Conservation (phyloP, 1,139 yeast genomes). For the Hyphopichia wangnamkhiaoensis region DNA sequence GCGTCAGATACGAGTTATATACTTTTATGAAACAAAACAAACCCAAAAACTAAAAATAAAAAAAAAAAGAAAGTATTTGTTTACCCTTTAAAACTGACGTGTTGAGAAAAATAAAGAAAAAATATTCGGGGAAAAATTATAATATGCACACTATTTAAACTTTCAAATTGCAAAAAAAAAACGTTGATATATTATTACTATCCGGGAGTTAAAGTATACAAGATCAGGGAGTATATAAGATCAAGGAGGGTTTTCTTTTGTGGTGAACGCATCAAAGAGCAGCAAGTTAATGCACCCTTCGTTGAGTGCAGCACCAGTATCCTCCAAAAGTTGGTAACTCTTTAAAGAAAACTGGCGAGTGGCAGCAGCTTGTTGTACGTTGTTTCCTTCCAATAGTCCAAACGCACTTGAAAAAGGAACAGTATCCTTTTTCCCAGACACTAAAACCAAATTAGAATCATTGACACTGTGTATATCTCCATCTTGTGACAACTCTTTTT, state of each 20-base stretch:
- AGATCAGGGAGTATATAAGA: no score
- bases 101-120: background rate
- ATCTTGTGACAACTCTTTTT: slow-evolving; percentile 31
- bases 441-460: slow-evolving; percentile 25
- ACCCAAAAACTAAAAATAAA: background rate
- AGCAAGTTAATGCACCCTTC: slow-evolving; percentile 73
- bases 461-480: slow-evolving; percentile 39
- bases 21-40: background rate
- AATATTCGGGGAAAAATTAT: background rate
- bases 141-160: no score
- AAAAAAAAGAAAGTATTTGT: background rate
- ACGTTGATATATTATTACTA: background rate
- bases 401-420: slow-evolving; percentile 23
- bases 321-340: slow-evolving; percentile 71
- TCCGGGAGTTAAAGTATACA: no score
- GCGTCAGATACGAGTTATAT: no score
- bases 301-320: slow-evolving; percentile 58
- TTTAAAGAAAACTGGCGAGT: slow-evolving; percentile 28
- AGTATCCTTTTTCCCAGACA: slow-evolving; percentile 18
- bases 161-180: background rate
- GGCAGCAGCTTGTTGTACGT: slow-evolving; percentile 4
- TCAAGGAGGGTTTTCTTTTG: slow-evolving; percentile 64
- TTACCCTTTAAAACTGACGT: background rate
- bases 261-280: slow-evolving; percentile 72
- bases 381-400: slow-evolving; percentile 14